Base-by-base conservation (phyloP, 2,329 filamentous ascomycete species). In the Penicillium sp. region DNA sequence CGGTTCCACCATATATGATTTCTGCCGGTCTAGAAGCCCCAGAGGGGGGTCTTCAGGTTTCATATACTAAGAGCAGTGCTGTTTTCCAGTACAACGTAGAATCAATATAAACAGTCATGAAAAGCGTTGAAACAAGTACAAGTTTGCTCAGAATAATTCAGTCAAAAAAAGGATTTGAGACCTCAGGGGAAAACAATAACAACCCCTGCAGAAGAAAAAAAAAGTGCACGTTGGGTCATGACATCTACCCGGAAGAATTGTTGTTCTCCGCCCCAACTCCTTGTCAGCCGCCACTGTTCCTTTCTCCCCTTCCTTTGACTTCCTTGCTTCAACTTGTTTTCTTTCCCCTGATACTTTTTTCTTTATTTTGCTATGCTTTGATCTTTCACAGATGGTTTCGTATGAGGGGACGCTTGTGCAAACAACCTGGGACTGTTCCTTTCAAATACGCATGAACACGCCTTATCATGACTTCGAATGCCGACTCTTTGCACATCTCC, bases 271-370 rank as follows among this genome's bases (percentile, higher is more conserved):
- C 60, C 65, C 62, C 64, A 67, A 61, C 62, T 63, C 66, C 67
- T 68, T 65, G 66, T 69, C 67, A 69, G 66, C 67, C 66, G 63
- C 63, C 63, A 66, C 62, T 58, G 54, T 58, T 56, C 56, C 43
- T 59, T 49, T 63, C 54, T 55, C 60, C 54, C 55, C 54, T 56
- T 50, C 46, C 57, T 54, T 59, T 51, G 49, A 57, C 51, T 59
- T 61, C 62, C 57, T 62, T 64, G 57, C 59, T 57, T 60, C 59
- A 4, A 40, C 38, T 47, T 50, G 14, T 42, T 52, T 55, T 22
- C 32, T 52, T 43, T 54, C 45, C 22, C 29, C 40, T 45, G 43
- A 34, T 43, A 21, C n/a, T 18, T 22, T 38, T 38, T 40, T 14
- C n/a, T 47, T 42, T 38, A 14, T 43, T 47, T 47, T 40, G 32